Conservation (phyloP, 768 basidiomycete genomes). For the Podaxis sp. region DNA sequence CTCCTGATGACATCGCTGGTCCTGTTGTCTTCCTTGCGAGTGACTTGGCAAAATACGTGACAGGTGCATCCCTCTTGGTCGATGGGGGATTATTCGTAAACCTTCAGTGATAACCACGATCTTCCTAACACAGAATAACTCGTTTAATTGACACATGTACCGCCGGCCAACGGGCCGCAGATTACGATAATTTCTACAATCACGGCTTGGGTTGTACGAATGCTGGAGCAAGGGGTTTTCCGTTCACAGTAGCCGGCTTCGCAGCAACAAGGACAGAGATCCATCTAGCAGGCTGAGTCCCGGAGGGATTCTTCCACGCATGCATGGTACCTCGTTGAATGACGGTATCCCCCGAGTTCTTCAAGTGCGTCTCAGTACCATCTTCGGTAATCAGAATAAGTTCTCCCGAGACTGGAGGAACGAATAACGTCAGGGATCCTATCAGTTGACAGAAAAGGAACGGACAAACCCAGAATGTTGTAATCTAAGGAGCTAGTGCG, state of each 20-base stretch:
- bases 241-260: conserved; percentile 49
- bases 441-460: not conserved
- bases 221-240: conserved; percentile 36
- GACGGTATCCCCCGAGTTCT: conserved; percentile 55
- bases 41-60: conserved; percentile 70
- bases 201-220: conserved; percentile 18
- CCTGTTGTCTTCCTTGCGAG: conserved; percentile 75
- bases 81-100: conserved; percentile 79
- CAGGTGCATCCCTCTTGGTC: conserved; percentile 62
- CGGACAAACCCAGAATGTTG: conserved; percentile 52
- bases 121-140: conserved; percentile 4
- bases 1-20: conserved; percentile 70
- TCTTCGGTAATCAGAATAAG: conserved; percentile 57
- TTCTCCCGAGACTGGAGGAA: conserved; percentile 49
- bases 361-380: conserved; percentile 50
- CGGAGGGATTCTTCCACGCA: conserved; percentile 60
- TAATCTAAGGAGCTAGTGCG: conserved; percentile 61
- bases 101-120: conserved; percentile 46
- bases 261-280: conserved; percentile 53
- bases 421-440: conserved; percentile 12
- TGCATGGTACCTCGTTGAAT: conserved; percentile 61
- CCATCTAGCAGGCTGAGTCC: conserved; percentile 48
- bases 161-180: not conserved
- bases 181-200: conserved; percentile 1
- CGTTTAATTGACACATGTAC: conserved; percentile 1